A percentile compares a stretch with the other conserved stretches of the same genome.
These are phyloP conservation scores for Fraxinus floribunda DNA, from an alignment of 305 asterid genomes.

Conservation along the genomic window DNA sequence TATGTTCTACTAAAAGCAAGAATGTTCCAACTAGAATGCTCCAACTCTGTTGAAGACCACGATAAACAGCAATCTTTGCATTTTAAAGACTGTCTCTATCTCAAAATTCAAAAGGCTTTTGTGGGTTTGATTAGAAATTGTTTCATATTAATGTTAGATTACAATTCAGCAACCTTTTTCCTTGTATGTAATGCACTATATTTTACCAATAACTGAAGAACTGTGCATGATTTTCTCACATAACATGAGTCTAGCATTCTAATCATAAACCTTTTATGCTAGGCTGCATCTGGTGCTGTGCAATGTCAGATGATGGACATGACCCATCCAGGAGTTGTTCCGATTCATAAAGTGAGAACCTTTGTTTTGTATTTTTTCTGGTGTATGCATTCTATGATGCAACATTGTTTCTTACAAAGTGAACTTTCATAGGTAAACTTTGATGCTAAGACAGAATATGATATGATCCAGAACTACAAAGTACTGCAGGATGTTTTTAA, in stretches of 20 bases:
- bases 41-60: not conserved
- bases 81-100: not conserved
- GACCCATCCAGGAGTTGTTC: conserved; percentile 85
- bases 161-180: not conserved
- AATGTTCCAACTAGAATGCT: not conserved
- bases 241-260: not conserved
- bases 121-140: not conserved
- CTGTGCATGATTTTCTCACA: not conserved
- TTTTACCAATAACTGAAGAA: not conserved
- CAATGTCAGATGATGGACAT: conserved; percentile 94
- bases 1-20: too few relatives aligned
- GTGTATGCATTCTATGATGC: not conserved
- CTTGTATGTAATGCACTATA: not conserved
- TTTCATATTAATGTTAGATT: not conserved
- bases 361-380: conserved; percentile 8
- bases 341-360: conserved; percentile 77
- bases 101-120: not conserved
- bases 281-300: conserved; percentile 93
- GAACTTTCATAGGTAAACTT: conserved; percentile 63
- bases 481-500: conserved; percentile 85
- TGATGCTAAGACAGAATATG: conserved; percentile 84
- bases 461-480: conserved; percentile 91
- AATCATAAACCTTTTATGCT: not conserved
- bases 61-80: not conserved
- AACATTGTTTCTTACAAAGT: conserved; percentile 23